Evolutionary conservation across 2,329 filamentous ascomycete genomes (phyloP), one percentile per base, ranked within the genome.

Genomic region (Aureobasidium sp.): DNA sequence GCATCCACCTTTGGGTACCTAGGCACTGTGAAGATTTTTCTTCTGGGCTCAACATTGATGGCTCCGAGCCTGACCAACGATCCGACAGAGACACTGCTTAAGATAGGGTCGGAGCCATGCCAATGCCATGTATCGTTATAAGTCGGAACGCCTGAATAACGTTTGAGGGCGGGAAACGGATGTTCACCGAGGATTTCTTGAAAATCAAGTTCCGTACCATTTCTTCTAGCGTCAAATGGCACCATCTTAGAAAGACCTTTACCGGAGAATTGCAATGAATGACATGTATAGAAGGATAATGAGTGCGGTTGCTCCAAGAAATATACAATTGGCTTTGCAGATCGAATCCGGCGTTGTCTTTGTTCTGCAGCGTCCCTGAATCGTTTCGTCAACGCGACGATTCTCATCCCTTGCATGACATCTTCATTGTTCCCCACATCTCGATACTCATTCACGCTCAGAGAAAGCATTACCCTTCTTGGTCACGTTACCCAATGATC

Each of bases 381-480:
- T 15, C 11, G 2, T n/a, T 8, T 44, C 20, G 15, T 34, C 44
- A 27, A 29, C 6, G 44, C 25, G 14, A 29, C 5, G 12, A 9
- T 4, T 31, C 20, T 4, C 27, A 51, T 51, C 20, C 31, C 48
- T 51, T 36, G 31, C 48, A 29, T 48, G n/a, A 17, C 15, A 3
- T 31, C 45, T 48, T 48, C 15, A n/a, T 29, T 29, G 45, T 48
- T 27, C 31, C 31, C 47, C 27, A 49, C 47, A 22, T 17, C 22
- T 20, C 9, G 22, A n/a, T 34, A 14, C 5, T 47, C 41, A 58
- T 11, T 47, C 55, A 25, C 41, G 55, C 14, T 48, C 42, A 12
- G 55, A 58, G 4, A 58, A 58, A 1, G 55, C 55, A 9, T 58
- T 58, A 12, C 55, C 42, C 20, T 47, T 58, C 22, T 39, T 58